Percentiles rank a stretch among this genome's conserved stretches.
phyloP scores from a whole-genome alignment of 495 filamentous ascomycete genomes.

The Diplogelasinospora grovesii region DNA sequence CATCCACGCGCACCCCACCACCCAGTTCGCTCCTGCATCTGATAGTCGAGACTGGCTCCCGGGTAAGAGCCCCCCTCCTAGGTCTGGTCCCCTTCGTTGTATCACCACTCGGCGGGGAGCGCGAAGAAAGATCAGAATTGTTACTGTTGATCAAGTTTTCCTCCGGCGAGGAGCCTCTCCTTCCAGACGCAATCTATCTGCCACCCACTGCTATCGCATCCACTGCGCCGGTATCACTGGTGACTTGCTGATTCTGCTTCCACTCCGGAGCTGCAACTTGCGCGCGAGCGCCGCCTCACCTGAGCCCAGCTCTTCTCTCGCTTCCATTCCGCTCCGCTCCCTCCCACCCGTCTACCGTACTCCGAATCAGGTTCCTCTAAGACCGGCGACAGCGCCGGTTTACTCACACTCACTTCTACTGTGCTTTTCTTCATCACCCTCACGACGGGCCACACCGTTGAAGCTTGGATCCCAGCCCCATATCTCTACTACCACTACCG shows the following conservation, averaged over 20 bases:
- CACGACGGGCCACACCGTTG: too few relatives aligned
- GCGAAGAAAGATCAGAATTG: not conserved
- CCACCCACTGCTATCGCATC: not conserved
- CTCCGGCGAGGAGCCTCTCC: not conserved
- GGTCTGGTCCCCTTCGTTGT: constrained; percentile 2
- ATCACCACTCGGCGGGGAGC: constrained; percentile 2
- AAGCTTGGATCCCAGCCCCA: too few relatives aligned
- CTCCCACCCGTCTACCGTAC: too few relatives aligned
- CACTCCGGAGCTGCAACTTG: not conserved
- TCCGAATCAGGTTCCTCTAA: too few relatives aligned
- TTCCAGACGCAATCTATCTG: constrained; percentile 1
- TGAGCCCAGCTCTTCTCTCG: too few relatives aligned
- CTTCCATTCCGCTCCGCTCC: too few relatives aligned
- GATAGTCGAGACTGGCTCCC: constrained; percentile 1
- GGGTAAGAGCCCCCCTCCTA: constrained; percentile 5
- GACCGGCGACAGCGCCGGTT: too few relatives aligned
- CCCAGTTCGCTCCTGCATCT: not conserved
- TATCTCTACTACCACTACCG: too few relatives aligned
- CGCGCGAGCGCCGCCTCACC: not conserved
- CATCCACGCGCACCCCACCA: constrained; percentile 38
- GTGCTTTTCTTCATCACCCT: too few relatives aligned
- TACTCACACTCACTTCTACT: too few relatives aligned
- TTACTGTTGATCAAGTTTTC: not conserved
- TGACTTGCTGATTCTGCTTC: not conserved
- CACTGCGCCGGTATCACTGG: not conserved